Evolutionary conservation across 495 filamentous ascomycete species (phyloP).

Genomic region (Penicillium salamii): DNA sequence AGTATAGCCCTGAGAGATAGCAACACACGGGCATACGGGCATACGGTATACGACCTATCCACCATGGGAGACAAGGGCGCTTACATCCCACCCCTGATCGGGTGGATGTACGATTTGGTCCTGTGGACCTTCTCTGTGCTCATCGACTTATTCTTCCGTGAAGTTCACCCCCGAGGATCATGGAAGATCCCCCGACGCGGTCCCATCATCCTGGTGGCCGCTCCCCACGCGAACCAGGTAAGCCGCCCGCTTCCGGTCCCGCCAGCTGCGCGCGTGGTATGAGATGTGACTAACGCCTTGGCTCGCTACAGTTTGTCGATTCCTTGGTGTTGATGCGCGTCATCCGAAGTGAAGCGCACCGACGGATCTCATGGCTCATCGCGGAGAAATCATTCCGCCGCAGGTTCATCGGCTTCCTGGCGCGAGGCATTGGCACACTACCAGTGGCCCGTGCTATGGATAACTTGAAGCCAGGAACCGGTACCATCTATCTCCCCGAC

Average conservation of each 20-base stretch:
- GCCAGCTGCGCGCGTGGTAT: too few relatives aligned
- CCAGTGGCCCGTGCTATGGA: constrained; percentile 90
- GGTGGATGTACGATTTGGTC: constrained; percentile 77
- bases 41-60: constrained; percentile 12
- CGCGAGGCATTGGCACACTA: constrained; percentile 76
- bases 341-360: constrained; percentile 76
- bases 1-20: too few relatives aligned
- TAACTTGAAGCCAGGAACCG: constrained; percentile 71
- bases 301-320: constrained; percentile 73
- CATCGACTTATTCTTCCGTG: constrained; percentile 93
- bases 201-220: constrained; percentile 94
- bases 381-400: constrained; percentile 89
- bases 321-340: constrained; percentile 90
- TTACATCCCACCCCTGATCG: constrained; percentile 64
- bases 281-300: constrained; percentile 8
- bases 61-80: constrained; percentile 42
- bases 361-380: constrained; percentile 87
- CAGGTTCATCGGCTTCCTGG: constrained; percentile 80
- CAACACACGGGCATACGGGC: too few relatives aligned
- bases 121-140: constrained; percentile 82
- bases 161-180: constrained; percentile 89
- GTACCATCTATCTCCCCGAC: constrained; percentile 88
- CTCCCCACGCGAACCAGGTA: constrained; percentile 97
- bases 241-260: constrained; percentile 9
- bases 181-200: constrained; percentile 89